Evolutionary conservation across 805 yeast genomes (phyloP), one percentile per base, ranked within the genome.

Genomic region (Wickerhamiella azyma): DNA sequence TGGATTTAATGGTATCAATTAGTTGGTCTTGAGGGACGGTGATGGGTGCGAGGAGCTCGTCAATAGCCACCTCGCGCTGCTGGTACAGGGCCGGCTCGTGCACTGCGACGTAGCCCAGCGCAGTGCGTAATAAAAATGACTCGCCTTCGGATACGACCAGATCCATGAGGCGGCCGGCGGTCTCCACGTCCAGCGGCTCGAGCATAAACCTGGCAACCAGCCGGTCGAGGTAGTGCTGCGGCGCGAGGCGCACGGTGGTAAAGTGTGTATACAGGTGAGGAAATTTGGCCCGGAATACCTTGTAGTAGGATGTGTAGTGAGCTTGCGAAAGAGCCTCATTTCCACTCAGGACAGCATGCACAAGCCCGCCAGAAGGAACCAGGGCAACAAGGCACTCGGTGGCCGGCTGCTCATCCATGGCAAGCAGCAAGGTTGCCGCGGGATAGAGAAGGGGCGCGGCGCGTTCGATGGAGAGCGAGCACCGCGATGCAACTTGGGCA

Each of bases 131-230:
- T 41, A 80, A 55, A 51, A 77, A 67, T 1, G 70, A 60, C 52
- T 75, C 82, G 7, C 79, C 77, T 56, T 79, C 85, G 56, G 78
- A 77, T 9, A 78, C 57, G 56, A 69, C 69, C 5, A 79, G 64
- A 56, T 81, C 88, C 50, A 81, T 54, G 6, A 80, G 52, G 13
- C 76, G 68, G 21, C 69, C 62, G 7, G 72, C 58, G 1, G 70
- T 59, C 29, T 77, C 79, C 2, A 56, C 52, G 40, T 74, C 59
- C 38, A 77, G 55, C 21, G 68, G 65, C 42, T 66, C 61, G 1
- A 77, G 57, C 54, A 78, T 73, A 16, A 76, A 49, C 17, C 72
- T 54, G 19, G 46, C 43, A 2, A 77, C 51, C 43, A 76, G 53
- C 2, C 69, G 64, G 19, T 61, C 66, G 5, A 79, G 57, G 45